phyloP scores from a whole-genome alignment of 345 rosid genomes.

The Camelina neglecta region DNA sequence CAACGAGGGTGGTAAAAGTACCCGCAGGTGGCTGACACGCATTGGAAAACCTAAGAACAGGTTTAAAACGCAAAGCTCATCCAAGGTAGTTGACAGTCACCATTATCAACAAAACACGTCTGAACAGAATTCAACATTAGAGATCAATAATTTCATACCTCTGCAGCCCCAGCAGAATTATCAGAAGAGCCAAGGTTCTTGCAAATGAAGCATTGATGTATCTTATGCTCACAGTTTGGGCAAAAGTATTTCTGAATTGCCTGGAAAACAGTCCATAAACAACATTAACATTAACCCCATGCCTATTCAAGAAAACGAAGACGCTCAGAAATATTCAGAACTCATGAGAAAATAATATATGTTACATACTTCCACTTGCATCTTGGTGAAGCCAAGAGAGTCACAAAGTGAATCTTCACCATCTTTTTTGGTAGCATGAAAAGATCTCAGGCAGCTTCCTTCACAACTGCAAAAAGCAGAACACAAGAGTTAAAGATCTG shows the following conservation, averaged over 20 bases:
- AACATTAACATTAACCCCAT: slow-evolving; percentile 29
- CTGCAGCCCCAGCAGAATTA: slow-evolving; percentile 64
- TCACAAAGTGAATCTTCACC: slow-evolving; percentile 67
- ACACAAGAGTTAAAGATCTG: slow-evolving; percentile 34
- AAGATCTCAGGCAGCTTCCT: slow-evolving; percentile 90
- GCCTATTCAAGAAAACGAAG: slow-evolving; percentile 21
- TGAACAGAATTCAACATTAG: slow-evolving; percentile 22
- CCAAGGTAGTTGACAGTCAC: slow-evolving; percentile 12
- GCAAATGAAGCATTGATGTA: slow-evolving; percentile 86
- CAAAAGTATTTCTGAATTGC: slow-evolving; percentile 63
- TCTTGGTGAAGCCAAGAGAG: slow-evolving; percentile 65
- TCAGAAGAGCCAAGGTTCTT: slow-evolving; percentile 82
- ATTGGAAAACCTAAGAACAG: slow-evolving; percentile 68
- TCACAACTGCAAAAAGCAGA: slow-evolving; percentile 67
- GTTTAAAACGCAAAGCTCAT: slow-evolving; percentile 16
- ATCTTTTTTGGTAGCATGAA: slow-evolving; percentile 69
- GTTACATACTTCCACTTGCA: slow-evolving; percentile 67
- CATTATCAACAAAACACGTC: slow-evolving; percentile 29
- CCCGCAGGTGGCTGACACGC: slow-evolving; percentile 90
- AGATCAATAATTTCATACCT: slow-evolving; percentile 56
- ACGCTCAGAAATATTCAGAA: slow-evolving; percentile 9
- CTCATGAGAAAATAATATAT: slow-evolving; percentile 22
- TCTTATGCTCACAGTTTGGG: slow-evolving; percentile 73
- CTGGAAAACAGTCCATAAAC: slow-evolving; percentile 50
- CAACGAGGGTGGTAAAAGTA: slow-evolving; percentile 87